A percentile compares a stretch with the other conserved stretches of the same genome.
Conservation (phyloP, 1,284 basidiomycete species). For the Wolfiporia cocos region DNA sequence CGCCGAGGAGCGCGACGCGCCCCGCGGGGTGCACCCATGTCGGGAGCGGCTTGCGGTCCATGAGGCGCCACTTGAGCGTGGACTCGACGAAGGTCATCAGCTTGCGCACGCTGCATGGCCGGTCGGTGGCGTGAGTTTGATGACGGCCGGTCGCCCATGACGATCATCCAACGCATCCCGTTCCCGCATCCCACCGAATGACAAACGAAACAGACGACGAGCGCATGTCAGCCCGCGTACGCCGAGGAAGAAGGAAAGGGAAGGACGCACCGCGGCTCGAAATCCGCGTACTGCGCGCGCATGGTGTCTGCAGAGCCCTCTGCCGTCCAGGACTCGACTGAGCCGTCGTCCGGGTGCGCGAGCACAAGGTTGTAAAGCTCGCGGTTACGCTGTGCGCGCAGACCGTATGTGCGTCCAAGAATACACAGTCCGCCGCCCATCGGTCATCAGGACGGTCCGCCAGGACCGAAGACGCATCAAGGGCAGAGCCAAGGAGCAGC, state of each 20-base stretch:
- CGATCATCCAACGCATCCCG: no score
- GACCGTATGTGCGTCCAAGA: background rate
- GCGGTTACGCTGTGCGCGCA: constrained; percentile 27
- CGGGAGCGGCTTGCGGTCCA: constrained; percentile 34
- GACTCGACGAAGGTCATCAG: constrained; percentile 32
- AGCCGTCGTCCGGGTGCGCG: constrained; percentile 37
- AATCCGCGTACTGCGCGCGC: constrained; percentile 37
- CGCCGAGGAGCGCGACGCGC: constrained; percentile 34
- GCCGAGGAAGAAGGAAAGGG: background rate
- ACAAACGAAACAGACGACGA: no score
- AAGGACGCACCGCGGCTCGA: constrained; percentile 33
- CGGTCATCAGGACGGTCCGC: no score
- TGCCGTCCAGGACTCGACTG: constrained; percentile 40
- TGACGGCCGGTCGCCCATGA: background rate
- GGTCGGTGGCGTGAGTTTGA: no score
- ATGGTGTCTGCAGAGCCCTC: constrained; percentile 39
- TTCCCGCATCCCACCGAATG: no score
- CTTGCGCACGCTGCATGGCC: constrained; percentile 31
- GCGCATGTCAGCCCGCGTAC: background rate
- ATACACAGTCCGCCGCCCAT: no score
- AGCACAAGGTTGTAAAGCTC: constrained; percentile 39
- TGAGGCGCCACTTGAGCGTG: constrained; percentile 40
- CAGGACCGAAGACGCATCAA: no score
- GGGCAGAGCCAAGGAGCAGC: no score
- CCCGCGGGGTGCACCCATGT: constrained; percentile 36